A percentile compares a stretch with the other conserved stretches of the same genome.
Conservation (phyloP, 768 basidiomycete species). For the Candolleomyces efflorescens region DNA sequence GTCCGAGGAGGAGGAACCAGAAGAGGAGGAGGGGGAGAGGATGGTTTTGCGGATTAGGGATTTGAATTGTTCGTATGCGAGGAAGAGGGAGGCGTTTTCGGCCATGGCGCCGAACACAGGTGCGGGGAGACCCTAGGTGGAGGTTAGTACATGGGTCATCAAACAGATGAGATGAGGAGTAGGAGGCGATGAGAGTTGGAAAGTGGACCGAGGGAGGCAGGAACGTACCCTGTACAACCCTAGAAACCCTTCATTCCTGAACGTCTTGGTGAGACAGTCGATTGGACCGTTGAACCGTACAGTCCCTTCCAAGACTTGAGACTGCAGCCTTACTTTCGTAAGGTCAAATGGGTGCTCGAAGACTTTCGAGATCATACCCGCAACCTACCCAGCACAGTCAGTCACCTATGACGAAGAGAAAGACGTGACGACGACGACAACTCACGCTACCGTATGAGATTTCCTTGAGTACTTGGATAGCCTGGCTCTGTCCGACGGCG, state of each 20-base stretch:
- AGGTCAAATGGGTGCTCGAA: conserved; percentile 94
- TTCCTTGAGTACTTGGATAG: conserved; percentile 12
- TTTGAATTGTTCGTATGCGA: conserved; percentile 82
- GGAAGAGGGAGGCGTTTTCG: conserved; percentile 89
- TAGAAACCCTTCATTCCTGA: conserved; percentile 71
- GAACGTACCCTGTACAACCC: conserved; percentile 81
- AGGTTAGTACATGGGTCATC: background rate
- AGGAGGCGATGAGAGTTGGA: background rate
- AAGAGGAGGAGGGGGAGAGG: conserved; percentile 20
- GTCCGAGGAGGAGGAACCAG: conserved; percentile 14
- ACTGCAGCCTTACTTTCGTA: conserved; percentile 87
- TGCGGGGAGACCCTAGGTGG: conserved; percentile 79
- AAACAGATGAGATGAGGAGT: background rate
- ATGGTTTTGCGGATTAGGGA: conserved; percentile 45
- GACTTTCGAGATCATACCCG: conserved; percentile 82
- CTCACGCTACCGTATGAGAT: conserved; percentile 13
- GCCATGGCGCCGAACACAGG: conserved; percentile 91
- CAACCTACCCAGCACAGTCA: conserved; percentile 39
- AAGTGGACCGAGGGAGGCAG: background rate
- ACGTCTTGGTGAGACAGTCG: conserved; percentile 84
- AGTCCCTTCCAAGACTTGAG: conserved; percentile 71
- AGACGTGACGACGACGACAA: background rate
- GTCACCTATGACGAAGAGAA: background rate
- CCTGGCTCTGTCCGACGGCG: background rate
- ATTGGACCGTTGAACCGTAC: conserved; percentile 71